Conservation (phyloP, 345 rosid genomes). For the Angophora floribunda region DNA sequence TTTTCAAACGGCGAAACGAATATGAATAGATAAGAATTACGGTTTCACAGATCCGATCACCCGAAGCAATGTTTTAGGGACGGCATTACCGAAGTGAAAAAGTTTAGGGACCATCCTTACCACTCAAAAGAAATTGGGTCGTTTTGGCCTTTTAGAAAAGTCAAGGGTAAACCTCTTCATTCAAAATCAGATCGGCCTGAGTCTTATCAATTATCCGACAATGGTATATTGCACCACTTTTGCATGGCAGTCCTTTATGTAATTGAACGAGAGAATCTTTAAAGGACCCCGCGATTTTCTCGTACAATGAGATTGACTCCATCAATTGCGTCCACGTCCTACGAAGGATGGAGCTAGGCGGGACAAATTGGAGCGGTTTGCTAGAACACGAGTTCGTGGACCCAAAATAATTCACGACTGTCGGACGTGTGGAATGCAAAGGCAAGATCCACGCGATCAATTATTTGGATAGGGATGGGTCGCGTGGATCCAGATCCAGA, state of each 20-base stretch:
- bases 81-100: not conserved
- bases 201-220: not conserved
- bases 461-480: too few species aligned
- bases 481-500: not conserved
- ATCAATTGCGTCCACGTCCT: not conserved
- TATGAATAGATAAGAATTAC: not conserved
- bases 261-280: not conserved
- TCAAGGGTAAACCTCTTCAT: too few species aligned
- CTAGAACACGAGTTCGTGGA: not conserved
- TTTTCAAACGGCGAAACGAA: fast-evolving
- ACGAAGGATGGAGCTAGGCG: not conserved
- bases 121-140: too few species aligned
- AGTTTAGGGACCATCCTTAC: too few species aligned
- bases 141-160: too few species aligned
- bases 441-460: not conserved
- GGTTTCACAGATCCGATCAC: not conserved
- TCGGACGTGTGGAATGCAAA: too few species aligned
- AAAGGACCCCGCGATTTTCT: not conserved
- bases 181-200: not conserved
- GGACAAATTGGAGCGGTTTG: not conserved
- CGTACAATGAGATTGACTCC: not conserved
- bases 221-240: not conserved
- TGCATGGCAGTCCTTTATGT: not conserved
- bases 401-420: too few species aligned
- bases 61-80: not conserved